These are phyloP conservation scores for Paxillus rubicundulus DNA, from an alignment of 768 basidiomycete species.

Conservation along the genomic window DNA sequence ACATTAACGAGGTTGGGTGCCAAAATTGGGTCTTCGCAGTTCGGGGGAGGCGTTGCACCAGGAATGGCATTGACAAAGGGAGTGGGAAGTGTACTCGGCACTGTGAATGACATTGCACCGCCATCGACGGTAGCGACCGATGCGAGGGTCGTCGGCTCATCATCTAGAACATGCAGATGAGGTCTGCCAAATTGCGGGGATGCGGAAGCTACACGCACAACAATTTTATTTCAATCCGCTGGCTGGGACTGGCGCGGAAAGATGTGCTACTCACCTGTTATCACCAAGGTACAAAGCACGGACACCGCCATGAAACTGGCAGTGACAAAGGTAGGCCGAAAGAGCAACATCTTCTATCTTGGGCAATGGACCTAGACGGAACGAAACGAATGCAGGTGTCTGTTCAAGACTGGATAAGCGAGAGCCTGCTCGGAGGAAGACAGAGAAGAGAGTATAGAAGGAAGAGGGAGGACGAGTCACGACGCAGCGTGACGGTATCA, in stretches of 20 bases:
- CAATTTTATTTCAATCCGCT: not conserved
- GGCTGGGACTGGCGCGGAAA: not conserved
- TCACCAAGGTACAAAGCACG: constrained; percentile 9
- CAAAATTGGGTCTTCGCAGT: not conserved
- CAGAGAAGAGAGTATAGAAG: not conserved
- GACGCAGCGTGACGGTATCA: not conserved
- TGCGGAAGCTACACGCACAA: constrained; percentile 10
- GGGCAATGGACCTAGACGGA: not conserved
- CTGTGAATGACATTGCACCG: not conserved
- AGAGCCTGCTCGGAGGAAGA: constrained; percentile 13
- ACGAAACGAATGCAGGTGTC: not conserved
- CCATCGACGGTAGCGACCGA: not conserved
- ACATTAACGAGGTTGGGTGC: not conserved
- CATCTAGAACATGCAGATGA: constrained; percentile 10
- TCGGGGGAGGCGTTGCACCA: not conserved
- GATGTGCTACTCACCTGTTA: constrained; percentile 11
- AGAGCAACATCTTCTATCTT: constrained; percentile 23
- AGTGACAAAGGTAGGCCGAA: constrained; percentile 19
- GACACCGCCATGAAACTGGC: constrained; percentile 4
- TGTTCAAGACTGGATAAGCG: not conserved
- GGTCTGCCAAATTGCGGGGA: constrained; percentile 21
- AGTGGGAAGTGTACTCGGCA: not conserved
- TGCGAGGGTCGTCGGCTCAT: not conserved
- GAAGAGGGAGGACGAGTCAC: not conserved
- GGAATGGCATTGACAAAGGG: not conserved